Conservation (phyloP, 257 asterid species). For the Solanum etuberosum region DNA sequence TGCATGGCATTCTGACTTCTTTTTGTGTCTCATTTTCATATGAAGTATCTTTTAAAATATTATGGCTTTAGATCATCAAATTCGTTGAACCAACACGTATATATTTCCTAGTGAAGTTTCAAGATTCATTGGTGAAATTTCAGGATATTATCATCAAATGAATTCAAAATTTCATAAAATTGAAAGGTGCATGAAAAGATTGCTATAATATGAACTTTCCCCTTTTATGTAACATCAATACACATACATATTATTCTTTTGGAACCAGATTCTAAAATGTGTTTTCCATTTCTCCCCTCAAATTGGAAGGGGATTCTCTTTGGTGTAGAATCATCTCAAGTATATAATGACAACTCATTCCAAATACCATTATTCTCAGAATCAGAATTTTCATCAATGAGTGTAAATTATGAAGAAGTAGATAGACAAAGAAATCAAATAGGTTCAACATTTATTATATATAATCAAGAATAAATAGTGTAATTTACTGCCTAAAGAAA, state of each 20-base stretch:
- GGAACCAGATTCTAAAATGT: constrained; percentile 21
- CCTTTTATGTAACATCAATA: background rate
- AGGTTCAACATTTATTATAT: too few relatives aligned
- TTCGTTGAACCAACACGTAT: background rate
- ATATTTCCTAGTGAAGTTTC: background rate
- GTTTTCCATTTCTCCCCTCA: background rate
- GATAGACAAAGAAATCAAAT: too few relatives aligned
- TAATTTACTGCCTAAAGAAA: too few relatives aligned
- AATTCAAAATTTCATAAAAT: background rate
- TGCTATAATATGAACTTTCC: background rate
- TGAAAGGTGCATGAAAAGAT: background rate
- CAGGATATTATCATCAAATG: too few relatives aligned
- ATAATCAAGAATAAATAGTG: too few relatives aligned
- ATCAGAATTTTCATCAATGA: too few relatives aligned
- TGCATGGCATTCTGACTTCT: background rate
- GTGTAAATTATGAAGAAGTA: too few relatives aligned
- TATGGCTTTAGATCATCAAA: background rate
- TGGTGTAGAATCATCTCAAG: background rate
- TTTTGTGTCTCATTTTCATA: background rate
- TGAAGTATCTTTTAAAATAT: background rate
- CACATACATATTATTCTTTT: constrained; percentile 10
- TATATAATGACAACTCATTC: background rate
- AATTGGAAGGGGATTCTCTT: background rate
- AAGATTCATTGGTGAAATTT: background rate
- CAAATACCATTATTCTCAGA: background rate